Evolutionary conservation across 1,284 basidiomycete species (phyloP).

Genomic region (Leccinum pseudoinsigne): DNA sequence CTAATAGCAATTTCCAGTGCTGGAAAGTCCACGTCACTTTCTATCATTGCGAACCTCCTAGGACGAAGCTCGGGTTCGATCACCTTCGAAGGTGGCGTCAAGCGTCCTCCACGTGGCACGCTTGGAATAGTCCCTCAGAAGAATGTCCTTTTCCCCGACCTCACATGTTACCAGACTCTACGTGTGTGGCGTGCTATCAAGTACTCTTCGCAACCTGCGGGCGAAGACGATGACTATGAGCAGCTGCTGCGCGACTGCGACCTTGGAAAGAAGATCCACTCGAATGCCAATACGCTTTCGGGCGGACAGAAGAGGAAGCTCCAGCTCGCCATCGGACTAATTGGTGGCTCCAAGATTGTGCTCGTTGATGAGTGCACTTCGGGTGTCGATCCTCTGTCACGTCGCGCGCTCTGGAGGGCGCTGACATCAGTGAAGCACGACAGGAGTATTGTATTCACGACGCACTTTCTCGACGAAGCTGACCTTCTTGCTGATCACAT

Average conservation of each 20-base stretch:
- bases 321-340: conserved; percentile 74
- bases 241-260: conserved; percentile 72
- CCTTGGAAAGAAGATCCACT: conserved; percentile 63
- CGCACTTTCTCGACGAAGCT: conserved; percentile 80
- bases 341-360: conserved; percentile 74
- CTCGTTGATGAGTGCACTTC: conserved; percentile 80
- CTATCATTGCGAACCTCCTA: conserved; percentile 63
- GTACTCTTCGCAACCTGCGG: conserved; percentile 46
- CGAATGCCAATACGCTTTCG: conserved; percentile 64
- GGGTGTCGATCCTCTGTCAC: conserved; percentile 78
- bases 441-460: conserved; percentile 68
- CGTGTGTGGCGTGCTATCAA: conserved; percentile 76
- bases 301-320: conserved; percentile 85
- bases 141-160: conserved; percentile 79
- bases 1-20: conserved; percentile 46
- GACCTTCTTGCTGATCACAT: conserved; percentile 78
- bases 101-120: conserved; percentile 52
- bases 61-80: conserved; percentile 60
- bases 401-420: conserved; percentile 76
- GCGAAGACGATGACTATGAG: conserved; percentile 46
- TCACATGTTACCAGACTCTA: conserved; percentile 74
- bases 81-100: conserved; percentile 57
- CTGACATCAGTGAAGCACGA: conserved; percentile 65
- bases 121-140: conserved; percentile 82
- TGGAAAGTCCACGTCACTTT: conserved; percentile 77